Conservation (phyloP, 1,284 basidiomycete genomes). For the Rhodotorula sp. region DNA sequence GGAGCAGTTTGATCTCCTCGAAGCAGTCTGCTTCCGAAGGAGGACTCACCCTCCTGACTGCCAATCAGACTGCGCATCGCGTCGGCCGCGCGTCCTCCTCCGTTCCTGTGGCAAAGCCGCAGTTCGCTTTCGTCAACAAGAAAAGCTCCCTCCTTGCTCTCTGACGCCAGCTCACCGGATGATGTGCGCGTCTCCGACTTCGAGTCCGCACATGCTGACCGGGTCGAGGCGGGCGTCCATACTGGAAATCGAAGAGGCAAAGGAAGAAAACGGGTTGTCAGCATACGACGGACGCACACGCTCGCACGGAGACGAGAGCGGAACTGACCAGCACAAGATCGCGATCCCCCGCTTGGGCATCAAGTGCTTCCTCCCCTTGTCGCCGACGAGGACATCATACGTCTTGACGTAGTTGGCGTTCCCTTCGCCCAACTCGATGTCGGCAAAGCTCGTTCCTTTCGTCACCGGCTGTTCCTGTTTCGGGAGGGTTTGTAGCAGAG, state of each 20-base stretch:
- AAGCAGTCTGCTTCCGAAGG: neutral
- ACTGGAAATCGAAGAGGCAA: neutral
- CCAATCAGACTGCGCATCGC: conserved; percentile 21
- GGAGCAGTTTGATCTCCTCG: neutral
- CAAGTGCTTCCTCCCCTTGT: conserved; percentile 19
- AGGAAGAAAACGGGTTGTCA: neutral
- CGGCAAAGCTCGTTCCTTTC: conserved; percentile 9
- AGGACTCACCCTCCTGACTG: conserved; percentile 3
- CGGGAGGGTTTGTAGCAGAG: too few species aligned
- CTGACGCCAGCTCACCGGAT: conserved; percentile 4
- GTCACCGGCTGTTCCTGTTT: conserved; percentile 7
- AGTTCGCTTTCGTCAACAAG: neutral
- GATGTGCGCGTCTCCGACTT: conserved; percentile 28
- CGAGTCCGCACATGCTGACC: conserved; percentile 16
- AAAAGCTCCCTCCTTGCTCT: neutral
- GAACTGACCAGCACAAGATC: conserved; percentile 15
- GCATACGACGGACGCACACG: too few species aligned
- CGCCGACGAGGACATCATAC: conserved; percentile 15
- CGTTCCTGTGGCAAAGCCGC: conserved; percentile 8
- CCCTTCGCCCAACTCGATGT: neutral
- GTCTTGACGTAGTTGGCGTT: conserved; percentile 19
- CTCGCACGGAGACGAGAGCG: too few species aligned
- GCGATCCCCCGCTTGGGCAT: conserved; percentile 24
- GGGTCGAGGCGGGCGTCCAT: conserved; percentile 22
- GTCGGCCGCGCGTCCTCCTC: conserved; percentile 14